Base-by-base conservation (phyloP, 2,329 filamentous ascomycete species). In the Ophiostoma angusticollis region DNA sequence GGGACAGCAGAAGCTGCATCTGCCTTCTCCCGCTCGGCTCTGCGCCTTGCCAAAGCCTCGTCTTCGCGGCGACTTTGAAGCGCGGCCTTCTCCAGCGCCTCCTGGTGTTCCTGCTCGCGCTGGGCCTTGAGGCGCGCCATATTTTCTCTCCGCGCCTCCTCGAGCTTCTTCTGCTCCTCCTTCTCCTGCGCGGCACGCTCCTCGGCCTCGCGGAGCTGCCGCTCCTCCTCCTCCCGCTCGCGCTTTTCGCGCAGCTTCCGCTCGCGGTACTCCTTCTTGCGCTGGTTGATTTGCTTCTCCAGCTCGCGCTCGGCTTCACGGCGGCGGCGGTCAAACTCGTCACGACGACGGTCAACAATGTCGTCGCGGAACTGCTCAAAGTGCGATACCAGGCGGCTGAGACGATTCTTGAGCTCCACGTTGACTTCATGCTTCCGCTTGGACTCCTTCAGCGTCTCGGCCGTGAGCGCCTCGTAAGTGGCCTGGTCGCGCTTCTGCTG, bases 321-420 rank as follows among this genome's bases (percentile, higher is more conserved):
- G 56, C 84, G 84, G 48, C 87, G 83, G 67, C 83, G 89, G 71
- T 96, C 91, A 51, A 96, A 98, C 61, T 96, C 86, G 52, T 93
- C 83, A 55, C 85, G 84, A 51, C 89, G 84, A 55, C 85, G 80
- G 60, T 91, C 80, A 45, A 84, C 83, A 39, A 98, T 76, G 34
- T 79, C 78, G 49, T 79, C 70, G 54, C 83, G 78, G 74, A 94
- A 96, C 9, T 66, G 64, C 58, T 91, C 85, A 63, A 94, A 98
- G 39, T 70, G 61, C n/a, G 79, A 73, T 47, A 96, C 80, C 39
- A 98, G 72, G 46, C 87, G 78, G 54, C 73, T 80, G 37, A 98
- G 77, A 56, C 91, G 83, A 61, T 93, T 81, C 74, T 96, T 96
- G 51, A 98, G 75, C 51, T 86, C 83, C 38, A 98, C 80, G 46